Percentiles rank a stretch among this genome's conserved stretches.
These are phyloP conservation scores for Linum usitatissimum DNA, from an alignment of 345 rosid genomes.

Conservation along the genomic window DNA sequence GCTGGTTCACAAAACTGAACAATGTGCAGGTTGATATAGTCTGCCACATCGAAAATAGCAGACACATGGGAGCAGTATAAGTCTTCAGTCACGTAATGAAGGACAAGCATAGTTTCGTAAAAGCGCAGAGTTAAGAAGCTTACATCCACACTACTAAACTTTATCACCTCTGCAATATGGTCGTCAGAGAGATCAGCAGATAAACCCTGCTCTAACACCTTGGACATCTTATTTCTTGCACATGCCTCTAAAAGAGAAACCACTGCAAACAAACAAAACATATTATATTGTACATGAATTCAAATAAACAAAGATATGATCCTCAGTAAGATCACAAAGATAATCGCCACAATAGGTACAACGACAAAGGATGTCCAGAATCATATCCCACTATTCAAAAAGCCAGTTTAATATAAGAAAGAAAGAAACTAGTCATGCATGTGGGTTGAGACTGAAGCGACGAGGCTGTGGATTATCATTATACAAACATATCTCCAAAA, in stretches of 20 bases:
- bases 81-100: slow-evolving; percentile 6
- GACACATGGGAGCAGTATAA: slow-evolving; percentile 15
- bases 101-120: neutral
- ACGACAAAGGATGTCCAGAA: neutral
- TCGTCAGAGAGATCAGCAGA: slow-evolving; percentile 33
- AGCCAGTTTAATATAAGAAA: neutral
- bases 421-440: neutral
- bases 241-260: neutral
- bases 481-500: neutral
- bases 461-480: neutral
- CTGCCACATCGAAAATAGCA: slow-evolving; percentile 31
- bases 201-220: neutral
- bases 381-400: neutral
- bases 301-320: neutral
- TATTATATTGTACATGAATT: neutral
- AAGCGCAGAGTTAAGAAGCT: slow-evolving; percentile 15
- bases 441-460: neutral
- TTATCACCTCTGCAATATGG: slow-evolving; percentile 44
- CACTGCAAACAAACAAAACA: neutral
- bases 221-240: neutral
- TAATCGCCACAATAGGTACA: neutral
- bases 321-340: neutral
- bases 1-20: slow-evolving; percentile 44
- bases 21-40: slow-evolving; percentile 59
- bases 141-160: slow-evolving; percentile 62